Conservation (phyloP, 2,329 filamentous ascomycete genomes). For the Arthrinium phaeospermum region DNA sequence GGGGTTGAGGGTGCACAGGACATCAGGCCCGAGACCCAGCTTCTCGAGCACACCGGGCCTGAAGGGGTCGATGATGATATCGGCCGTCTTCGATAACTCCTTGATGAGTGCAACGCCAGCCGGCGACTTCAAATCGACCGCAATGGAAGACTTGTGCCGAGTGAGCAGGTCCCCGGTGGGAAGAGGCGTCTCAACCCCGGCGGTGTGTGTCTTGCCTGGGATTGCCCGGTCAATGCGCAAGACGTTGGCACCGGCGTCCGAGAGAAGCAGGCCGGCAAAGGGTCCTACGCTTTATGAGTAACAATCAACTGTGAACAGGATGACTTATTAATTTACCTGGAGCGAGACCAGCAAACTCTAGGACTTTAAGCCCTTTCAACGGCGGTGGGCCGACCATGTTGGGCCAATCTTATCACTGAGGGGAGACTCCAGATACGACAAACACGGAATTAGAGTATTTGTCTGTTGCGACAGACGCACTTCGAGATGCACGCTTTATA, state of each 20-base stretch:
- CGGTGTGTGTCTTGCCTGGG: slow-evolving; percentile 46
- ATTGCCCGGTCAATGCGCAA: slow-evolving; percentile 79
- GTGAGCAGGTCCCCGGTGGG: slow-evolving; percentile 74
- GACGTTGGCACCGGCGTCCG: slow-evolving; percentile 87
- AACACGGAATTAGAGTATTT: not conserved
- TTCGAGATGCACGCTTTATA: not conserved
- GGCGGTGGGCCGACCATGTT: slow-evolving; percentile 47
- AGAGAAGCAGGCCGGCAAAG: slow-evolving; percentile 85
- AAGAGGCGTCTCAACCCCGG: slow-evolving; percentile 41
- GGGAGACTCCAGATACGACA: not conserved
- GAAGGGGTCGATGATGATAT: slow-evolving; percentile 92
- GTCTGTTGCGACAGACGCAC: not conserved
- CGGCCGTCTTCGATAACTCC: slow-evolving; percentile 65
- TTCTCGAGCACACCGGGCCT: slow-evolving; percentile 89
- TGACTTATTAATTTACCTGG: slow-evolving; percentile 53
- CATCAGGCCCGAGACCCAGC: slow-evolving; percentile 75
- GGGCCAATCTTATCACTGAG: not conserved
- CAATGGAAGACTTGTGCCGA: slow-evolving; percentile 80
- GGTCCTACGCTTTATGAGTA: slow-evolving; percentile 62
- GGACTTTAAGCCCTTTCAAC: slow-evolving; percentile 59
- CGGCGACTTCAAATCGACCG: slow-evolving; percentile 76
- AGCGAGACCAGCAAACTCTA: slow-evolving; percentile 67
- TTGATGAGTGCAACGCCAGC: slow-evolving; percentile 70
- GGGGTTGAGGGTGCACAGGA: slow-evolving; percentile 71
- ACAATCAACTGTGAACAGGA: not conserved